A percentile compares a stretch with the other conserved stretches of the same genome.
Evolutionary conservation across 2,329 filamentous ascomycete species (phyloP).

Genomic region (Hyphodiscus sp.): DNA sequence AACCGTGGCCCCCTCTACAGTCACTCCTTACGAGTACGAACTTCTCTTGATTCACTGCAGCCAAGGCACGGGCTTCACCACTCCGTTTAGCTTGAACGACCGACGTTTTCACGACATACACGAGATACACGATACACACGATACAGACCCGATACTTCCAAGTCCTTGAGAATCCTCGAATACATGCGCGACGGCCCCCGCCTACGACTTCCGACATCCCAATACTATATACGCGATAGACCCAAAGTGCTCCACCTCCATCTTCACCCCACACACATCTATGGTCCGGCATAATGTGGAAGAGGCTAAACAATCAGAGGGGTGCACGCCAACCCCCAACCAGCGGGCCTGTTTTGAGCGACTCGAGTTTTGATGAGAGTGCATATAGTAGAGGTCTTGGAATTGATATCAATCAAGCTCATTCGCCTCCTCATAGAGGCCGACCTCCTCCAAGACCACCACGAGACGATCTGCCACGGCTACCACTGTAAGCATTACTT

Average conservation of each 20-base stretch:
- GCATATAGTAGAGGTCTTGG: slow-evolving; percentile 35
- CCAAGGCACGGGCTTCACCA: not conserved
- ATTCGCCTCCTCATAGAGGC: slow-evolving; percentile 15
- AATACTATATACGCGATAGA: not conserved
- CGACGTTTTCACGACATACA: not conserved
- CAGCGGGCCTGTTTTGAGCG: slow-evolving; percentile 38
- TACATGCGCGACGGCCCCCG: not conserved
- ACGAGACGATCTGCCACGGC: slow-evolving; percentile 21
- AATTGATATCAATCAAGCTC: slow-evolving; percentile 21
- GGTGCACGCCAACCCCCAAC: slow-evolving; percentile 32
- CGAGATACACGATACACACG: not conserved
- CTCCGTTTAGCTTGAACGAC: not conserved
- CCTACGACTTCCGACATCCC: not conserved
- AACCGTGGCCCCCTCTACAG: not conserved
- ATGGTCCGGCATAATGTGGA: slow-evolving; percentile 42
- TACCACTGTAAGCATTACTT: slow-evolving; percentile 21
- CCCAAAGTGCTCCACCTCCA: not conserved
- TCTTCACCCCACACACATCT: slow-evolving; percentile 4
- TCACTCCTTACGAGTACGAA: not conserved
- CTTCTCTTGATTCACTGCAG: not conserved
- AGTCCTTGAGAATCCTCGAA: not conserved
- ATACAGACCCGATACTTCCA: not conserved
- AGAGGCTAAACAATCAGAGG: slow-evolving; percentile 41
- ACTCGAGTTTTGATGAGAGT: slow-evolving; percentile 39
- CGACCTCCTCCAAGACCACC: slow-evolving; percentile 16